Evolutionary conservation across 805 yeast species (phyloP).

Genomic region (Kuraishia capsulata): DNA sequence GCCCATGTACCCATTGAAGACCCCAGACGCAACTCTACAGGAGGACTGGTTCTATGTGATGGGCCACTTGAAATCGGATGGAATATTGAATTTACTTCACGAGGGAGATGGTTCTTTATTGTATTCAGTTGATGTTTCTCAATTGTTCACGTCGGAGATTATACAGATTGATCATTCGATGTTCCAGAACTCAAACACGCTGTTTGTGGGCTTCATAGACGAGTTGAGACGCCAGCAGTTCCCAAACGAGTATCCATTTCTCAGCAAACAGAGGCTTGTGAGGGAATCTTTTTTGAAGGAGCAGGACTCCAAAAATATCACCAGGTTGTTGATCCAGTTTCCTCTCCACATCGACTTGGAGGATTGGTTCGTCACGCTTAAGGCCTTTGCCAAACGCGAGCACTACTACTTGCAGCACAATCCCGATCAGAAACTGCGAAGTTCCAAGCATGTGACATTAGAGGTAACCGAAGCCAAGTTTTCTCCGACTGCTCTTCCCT

Average conservation of each 20-base stretch:
- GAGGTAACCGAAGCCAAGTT: constrained; percentile 66
- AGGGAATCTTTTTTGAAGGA: constrained; percentile 3
- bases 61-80: constrained; percentile 61
- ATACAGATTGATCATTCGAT: constrained; percentile 56
- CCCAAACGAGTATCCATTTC: background rate
- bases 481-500: constrained; percentile 3
- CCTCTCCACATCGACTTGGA: constrained; percentile 63
- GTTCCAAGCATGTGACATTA: constrained; percentile 42
- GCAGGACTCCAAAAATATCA: background rate
- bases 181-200: constrained; percentile 46
- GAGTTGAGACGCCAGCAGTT: constrained; percentile 33
- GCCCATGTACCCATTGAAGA: constrained; percentile 11
- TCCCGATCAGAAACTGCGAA: constrained; percentile 32
- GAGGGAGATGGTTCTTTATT: constrained; percentile 58
- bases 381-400: constrained; percentile 54
- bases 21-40: constrained; percentile 8
- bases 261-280: background rate
- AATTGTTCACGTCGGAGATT: constrained; percentile 50
- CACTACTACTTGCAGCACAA: constrained; percentile 12
- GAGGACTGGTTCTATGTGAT: constrained; percentile 69
- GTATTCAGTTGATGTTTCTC: constrained; percentile 47
- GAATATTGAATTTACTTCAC: constrained; percentile 46
- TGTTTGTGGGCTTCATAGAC: constrained; percentile 49
- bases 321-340: constrained; percentile 46
- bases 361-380: constrained; percentile 67